Evolutionary conservation across 352 stramenopile species (phyloP), one percentile per base, ranked within the genome.

Genomic region (Globisporangium nagaii): DNA sequence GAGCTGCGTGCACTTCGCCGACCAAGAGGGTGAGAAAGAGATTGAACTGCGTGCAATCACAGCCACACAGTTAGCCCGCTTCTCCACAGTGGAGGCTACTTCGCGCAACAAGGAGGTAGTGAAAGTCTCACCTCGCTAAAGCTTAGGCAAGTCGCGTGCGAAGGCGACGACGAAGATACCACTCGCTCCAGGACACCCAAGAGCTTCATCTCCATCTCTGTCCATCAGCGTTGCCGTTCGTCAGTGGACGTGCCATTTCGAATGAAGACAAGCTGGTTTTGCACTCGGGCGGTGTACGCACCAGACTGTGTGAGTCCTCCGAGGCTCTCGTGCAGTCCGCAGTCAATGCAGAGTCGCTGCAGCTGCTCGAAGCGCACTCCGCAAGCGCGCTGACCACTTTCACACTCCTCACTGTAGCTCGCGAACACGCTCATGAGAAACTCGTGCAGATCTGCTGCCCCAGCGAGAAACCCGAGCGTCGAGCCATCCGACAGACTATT

Each of bases 151-250:
- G n/a, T n/a, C n/a, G n/a, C n/a, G n/a, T n/a, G n/a, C 9, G 44
- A 34, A 2, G 47, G 35, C 34, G 34, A 42, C 20, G 47, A 54
- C 15, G 47, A 17, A 11, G 15, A 44, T 20, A 54, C 24, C 11
- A 43, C 35, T 11, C 28, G 19, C 22, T 54, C 47, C 19, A 54
- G 47, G 9, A 54, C 4, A 27, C 44, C 32, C 17, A 54, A 32
- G 9, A 54, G 32, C 34, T 44, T 27, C 47, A 54, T 24, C 17
- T 54, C 47, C 47, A 54, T 54, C n/a, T 54, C 47, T 54, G n/a
- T n/a, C n/a, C n/a, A n/a, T n/a, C n/a, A n/a, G n/a, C n/a, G n/a
- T n/a, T n/a, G n/a, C n/a, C n/a, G n/a, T n/a, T n/a, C n/a, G n/a
- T n/a, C n/a, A n/a, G n/a, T n/a, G n/a, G n/a, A n/a, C n/a, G n/a